These are phyloP conservation scores for Trichosporon sp. DNA, from an alignment of 1,284 basidiomycete genomes.

Conservation along the genomic window DNA sequence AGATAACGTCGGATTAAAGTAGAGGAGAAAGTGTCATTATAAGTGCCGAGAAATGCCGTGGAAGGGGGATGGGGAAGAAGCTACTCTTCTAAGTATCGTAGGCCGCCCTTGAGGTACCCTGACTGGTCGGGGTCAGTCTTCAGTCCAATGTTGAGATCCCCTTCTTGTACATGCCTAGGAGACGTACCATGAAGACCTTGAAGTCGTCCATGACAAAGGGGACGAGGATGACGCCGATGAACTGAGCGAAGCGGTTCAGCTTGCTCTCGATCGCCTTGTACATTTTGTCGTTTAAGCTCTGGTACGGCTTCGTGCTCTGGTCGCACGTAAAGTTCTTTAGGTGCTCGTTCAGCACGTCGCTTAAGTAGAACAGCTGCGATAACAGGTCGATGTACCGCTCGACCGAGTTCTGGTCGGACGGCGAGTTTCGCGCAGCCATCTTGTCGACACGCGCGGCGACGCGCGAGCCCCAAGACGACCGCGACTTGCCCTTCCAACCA, in stretches of 20 bases:
- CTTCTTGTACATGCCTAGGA: background rate
- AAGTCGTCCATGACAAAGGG: constrained; percentile 81
- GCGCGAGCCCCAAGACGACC: constrained; percentile 71
- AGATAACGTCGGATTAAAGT: background rate
- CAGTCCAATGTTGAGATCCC: background rate
- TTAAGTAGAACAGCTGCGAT: constrained; percentile 70
- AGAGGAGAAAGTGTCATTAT: background rate
- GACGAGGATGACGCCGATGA: constrained; percentile 84
- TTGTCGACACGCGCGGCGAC: constrained; percentile 82
- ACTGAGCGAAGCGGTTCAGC: constrained; percentile 79
- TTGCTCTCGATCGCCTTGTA: constrained; percentile 70
- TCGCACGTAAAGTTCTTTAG: constrained; percentile 66
- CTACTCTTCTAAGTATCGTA: constrained; percentile 48
- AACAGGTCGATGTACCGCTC: constrained; percentile 80
- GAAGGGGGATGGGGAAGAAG: background rate
- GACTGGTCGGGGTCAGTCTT: constrained; percentile 32
- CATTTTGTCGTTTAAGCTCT: constrained; percentile 67
- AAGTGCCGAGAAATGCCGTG: constrained; percentile 5
- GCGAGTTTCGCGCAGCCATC: constrained; percentile 80
- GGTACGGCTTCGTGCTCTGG: constrained; percentile 66
- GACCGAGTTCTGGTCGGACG: constrained; percentile 66
- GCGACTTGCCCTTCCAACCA: constrained; percentile 71
- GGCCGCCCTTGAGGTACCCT: constrained; percentile 48
- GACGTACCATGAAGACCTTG: constrained; percentile 71
- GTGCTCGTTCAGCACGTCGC: constrained; percentile 84